A percentile compares a stretch with the other conserved stretches of the same genome.
phyloP scores from a whole-genome alignment of 768 basidiomycete species.

The Macrocybe gigantea region DNA sequence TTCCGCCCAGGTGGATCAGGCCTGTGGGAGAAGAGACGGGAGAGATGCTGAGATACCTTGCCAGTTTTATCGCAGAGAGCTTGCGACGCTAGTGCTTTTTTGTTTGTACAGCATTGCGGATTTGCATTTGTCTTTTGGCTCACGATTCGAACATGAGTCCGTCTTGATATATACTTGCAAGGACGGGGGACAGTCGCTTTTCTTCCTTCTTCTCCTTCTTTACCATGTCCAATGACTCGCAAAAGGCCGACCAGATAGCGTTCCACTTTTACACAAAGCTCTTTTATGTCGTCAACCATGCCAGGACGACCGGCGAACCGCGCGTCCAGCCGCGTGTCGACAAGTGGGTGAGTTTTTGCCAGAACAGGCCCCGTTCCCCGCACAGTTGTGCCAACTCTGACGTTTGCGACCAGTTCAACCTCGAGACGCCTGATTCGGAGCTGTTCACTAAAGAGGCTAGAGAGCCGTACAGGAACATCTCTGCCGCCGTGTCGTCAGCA shows the following conservation, averaged over 20 bases:
- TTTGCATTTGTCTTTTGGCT: no score
- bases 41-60: slow-evolving; percentile 59
- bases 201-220: background rate
- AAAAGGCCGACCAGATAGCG: slow-evolving; percentile 82
- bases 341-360: slow-evolving; percentile 69
- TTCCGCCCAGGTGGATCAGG: slow-evolving; percentile 67
- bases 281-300: slow-evolving; percentile 67
- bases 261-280: slow-evolving; percentile 82
- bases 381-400: no score
- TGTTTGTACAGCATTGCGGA: no score
- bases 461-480: slow-evolving; percentile 56
- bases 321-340: slow-evolving; percentile 48
- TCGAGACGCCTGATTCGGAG: slow-evolving; percentile 73
- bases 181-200: no score
- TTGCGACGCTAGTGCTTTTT: slow-evolving; percentile 21
- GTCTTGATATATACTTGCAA: no score
- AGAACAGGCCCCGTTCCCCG: background rate
- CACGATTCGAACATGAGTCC: no score
- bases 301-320: slow-evolving; percentile 54
- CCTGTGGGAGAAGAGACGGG: slow-evolving; percentile 77
- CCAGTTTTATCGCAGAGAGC: slow-evolving; percentile 53
- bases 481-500: slow-evolving; percentile 23
- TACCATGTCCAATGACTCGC: slow-evolving; percentile 33
- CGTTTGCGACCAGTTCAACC: slow-evolving; percentile 56
- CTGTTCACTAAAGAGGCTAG: slow-evolving; percentile 56